These are phyloP conservation scores for Cotoneaster glaucophyllus DNA, from an alignment of 306 rosid species.

Conservation along the genomic window DNA sequence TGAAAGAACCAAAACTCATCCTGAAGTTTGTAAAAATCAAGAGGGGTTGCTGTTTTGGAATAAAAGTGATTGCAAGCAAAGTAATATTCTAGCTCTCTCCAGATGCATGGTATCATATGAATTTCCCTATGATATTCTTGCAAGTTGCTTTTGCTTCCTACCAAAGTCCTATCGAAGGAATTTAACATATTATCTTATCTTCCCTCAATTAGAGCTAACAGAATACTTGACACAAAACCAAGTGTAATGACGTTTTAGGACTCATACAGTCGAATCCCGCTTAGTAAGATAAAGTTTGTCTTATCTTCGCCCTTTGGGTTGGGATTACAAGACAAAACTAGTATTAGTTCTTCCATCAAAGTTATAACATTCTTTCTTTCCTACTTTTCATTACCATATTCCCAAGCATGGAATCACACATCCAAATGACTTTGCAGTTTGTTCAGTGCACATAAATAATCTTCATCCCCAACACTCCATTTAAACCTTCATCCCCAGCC, in stretches of 20 bases:
- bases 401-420: slow-evolving; percentile 30
- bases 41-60: slow-evolving; percentile 3
- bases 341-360: neutral
- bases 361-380: neutral
- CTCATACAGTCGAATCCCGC: too few relatives aligned
- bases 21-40: neutral
- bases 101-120: too few relatives aligned
- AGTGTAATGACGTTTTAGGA: too few relatives aligned
- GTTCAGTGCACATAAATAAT: neutral
- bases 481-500: neutral
- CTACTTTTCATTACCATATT: slow-evolving; percentile 18
- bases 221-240: too few relatives aligned
- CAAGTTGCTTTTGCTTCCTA: too few relatives aligned
- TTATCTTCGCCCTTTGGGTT: too few relatives aligned
- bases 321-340: too few relatives aligned
- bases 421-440: neutral
- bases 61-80: slow-evolving; percentile 19
- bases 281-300: too few relatives aligned
- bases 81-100: slow-evolving; percentile 11
- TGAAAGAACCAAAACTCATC: neutral
- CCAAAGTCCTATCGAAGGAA: neutral
- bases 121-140: too few relatives aligned
- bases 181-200: too few relatives aligned
- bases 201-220: too few relatives aligned
- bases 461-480: neutral